These are phyloP conservation scores for Solanum chmielewskii DNA, from an alignment of 257 asterid genomes.

Conservation along the genomic window DNA sequence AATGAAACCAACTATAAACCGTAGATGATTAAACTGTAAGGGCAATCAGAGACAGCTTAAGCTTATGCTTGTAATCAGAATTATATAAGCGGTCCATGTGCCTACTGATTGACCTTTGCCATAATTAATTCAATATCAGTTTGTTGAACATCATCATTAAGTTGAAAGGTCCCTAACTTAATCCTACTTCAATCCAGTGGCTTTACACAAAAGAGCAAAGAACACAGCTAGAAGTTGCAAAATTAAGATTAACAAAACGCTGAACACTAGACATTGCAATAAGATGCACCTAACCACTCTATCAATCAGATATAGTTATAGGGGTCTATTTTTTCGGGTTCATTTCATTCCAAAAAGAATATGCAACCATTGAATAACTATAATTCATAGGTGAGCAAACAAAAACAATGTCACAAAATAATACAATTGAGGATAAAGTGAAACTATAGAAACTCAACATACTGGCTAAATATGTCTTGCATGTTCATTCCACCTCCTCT, in stretches of 20 bases:
- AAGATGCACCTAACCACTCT: not conserved
- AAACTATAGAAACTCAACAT: constrained; percentile 15
- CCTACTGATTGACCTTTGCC: not conserved
- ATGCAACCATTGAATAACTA: not conserved
- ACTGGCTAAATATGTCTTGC: constrained; percentile 81
- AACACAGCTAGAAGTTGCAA: not conserved
- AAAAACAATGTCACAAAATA: not conserved
- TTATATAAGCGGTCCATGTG: not conserved
- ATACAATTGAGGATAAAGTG: not conserved
- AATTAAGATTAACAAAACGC: not conserved
- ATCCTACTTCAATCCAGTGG: not conserved
- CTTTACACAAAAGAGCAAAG: not conserved
- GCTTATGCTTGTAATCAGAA: not conserved
- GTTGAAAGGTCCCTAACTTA: not conserved
- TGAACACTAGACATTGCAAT: not conserved
- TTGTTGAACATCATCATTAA: not conserved
- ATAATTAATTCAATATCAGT: not conserved
- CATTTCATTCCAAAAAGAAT: not conserved
- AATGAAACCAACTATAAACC: not conserved
- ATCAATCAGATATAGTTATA: not conserved
- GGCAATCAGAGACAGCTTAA: not conserved
- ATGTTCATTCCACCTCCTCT: constrained; percentile 83
- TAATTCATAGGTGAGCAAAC: not conserved
- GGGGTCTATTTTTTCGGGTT: not conserved
- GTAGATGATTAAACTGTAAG: not conserved